These are phyloP conservation scores for Trametes versicolor DNA, from an alignment of 1,284 basidiomycete genomes.

Conservation along the genomic window DNA sequence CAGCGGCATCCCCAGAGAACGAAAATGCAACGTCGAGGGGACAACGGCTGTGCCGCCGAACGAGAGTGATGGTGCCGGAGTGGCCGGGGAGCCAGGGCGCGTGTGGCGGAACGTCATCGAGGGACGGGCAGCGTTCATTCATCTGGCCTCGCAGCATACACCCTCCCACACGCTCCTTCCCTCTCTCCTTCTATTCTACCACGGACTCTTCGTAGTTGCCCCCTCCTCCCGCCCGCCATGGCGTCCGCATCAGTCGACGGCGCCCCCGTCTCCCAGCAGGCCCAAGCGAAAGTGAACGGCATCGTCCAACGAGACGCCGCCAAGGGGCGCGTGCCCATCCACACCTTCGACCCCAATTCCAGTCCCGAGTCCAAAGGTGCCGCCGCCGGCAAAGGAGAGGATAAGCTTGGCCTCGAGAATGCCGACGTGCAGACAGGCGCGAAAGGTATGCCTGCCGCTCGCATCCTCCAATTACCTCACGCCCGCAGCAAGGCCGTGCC, in stretches of 20 bases:
- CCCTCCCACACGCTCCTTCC: slow-evolving; percentile 31
- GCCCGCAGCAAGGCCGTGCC: slow-evolving; percentile 19
- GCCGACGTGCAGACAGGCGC: slow-evolving; percentile 49
- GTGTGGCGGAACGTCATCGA: slow-evolving; percentile 37
- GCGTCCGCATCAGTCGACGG: slow-evolving; percentile 33
- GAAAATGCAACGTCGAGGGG: background rate
- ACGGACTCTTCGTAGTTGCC: slow-evolving; percentile 11
- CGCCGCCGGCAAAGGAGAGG: slow-evolving; percentile 63
- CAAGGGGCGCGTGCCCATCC: slow-evolving; percentile 62
- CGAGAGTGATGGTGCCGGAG: slow-evolving; percentile 17
- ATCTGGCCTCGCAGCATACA: too few species aligned
- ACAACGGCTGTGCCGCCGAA: slow-evolving; percentile 1
- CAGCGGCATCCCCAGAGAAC: background rate
- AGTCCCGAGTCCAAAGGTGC: slow-evolving; percentile 80
- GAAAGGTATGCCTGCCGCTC: slow-evolving; percentile 47
- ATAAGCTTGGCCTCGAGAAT: slow-evolving; percentile 60
- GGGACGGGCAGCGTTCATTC: slow-evolving; percentile 34
- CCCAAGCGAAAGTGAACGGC: slow-evolving; percentile 52
- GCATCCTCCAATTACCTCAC: slow-evolving; percentile 4
- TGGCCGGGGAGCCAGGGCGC: slow-evolving; percentile 33
- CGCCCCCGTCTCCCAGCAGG: slow-evolving; percentile 28
- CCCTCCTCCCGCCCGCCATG: slow-evolving; percentile 29
- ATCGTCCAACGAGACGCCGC: slow-evolving; percentile 55
- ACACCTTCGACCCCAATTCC: slow-evolving; percentile 83
- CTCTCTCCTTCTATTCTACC: slow-evolving; percentile 23